Conservation (phyloP, 371 early-diverging fungal genomes). For the Nematocida major region DNA sequence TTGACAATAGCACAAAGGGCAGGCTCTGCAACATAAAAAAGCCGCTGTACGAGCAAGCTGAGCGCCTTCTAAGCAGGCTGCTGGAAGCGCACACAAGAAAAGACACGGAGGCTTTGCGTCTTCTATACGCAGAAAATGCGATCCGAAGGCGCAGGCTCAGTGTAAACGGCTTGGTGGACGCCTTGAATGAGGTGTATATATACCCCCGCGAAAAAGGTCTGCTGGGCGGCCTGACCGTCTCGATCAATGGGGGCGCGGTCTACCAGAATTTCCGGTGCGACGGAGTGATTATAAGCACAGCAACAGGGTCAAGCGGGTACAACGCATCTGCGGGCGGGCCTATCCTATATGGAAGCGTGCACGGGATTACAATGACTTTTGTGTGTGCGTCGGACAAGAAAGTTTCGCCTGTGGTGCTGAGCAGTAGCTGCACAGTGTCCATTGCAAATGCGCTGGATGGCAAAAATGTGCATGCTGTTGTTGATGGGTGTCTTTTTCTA, state of each 20-base stretch:
- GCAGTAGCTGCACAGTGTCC: not conserved
- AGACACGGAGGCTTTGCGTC: not conserved
- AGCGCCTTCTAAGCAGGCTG: not conserved
- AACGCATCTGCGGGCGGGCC: slow-evolving; percentile 58
- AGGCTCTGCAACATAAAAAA: slow-evolving; percentile 51
- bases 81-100: not conserved
- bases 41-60: not conserved
- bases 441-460: not conserved
- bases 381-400: slow-evolving; percentile 37
- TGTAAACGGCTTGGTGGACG: slow-evolving; percentile 10
- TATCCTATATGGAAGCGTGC: not conserved
- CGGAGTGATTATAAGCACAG: slow-evolving; percentile 54
- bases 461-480: not conserved
- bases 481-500: slow-evolving; percentile 25
- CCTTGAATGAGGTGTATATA: slow-evolving; percentile 56
- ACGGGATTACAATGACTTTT: not conserved
- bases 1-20: slow-evolving; percentile 51
- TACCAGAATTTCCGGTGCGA: slow-evolving; percentile 49
- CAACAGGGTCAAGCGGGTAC: slow-evolving; percentile 56
- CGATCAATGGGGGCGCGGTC: slow-evolving; percentile 9
- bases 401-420: slow-evolving; percentile 16
- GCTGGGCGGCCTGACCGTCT: slow-evolving; percentile 31
- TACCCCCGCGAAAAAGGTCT: slow-evolving; percentile 30
- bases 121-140: not conserved
- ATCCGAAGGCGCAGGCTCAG: slow-evolving; percentile 14